phyloP scores from a whole-genome alignment of 2,329 filamentous ascomycete species.

The Beauveria australis region DNA sequence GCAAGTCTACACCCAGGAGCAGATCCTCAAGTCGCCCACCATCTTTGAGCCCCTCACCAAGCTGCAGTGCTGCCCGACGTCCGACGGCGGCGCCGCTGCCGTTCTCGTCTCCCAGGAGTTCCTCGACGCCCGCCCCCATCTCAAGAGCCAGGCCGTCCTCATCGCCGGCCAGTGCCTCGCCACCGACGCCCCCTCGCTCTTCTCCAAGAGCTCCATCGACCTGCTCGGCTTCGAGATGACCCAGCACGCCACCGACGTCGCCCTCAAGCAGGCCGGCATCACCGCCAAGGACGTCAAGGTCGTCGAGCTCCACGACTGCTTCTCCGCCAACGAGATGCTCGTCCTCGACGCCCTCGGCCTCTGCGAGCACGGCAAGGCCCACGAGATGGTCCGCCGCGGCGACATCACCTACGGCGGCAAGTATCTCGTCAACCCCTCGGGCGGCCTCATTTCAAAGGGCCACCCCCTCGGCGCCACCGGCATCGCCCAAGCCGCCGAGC shows the following conservation, averaged over 20 bases:
- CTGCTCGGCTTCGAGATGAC: conserved; percentile 86
- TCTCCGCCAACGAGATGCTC: conserved; percentile 90
- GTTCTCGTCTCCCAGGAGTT: conserved; percentile 85
- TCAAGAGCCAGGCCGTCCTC: conserved; percentile 73
- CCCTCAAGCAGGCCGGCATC: conserved; percentile 66
- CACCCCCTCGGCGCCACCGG: conserved; percentile 91
- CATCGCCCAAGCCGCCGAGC: conserved; percentile 89
- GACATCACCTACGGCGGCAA: conserved; percentile 87
- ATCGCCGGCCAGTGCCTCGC: conserved; percentile 82
- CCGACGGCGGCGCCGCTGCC: conserved; percentile 82
- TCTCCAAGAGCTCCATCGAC: conserved; percentile 74
- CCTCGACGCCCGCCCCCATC: conserved; percentile 74
- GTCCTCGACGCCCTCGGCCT: conserved; percentile 81
- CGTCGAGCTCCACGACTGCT: conserved; percentile 94
- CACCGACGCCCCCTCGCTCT: conserved; percentile 76
- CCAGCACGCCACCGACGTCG: conserved; percentile 57
- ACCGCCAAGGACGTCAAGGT: conserved; percentile 66
- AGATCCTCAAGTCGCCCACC: conserved; percentile 67
- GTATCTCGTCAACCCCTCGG: conserved; percentile 85
- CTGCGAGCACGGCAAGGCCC: conserved; percentile 70
- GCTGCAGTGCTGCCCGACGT: conserved; percentile 97
- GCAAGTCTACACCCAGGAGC: conserved; percentile 79
- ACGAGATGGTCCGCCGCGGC: conserved; percentile 78
- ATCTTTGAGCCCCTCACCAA: conserved; percentile 87
- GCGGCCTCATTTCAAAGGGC: conserved; percentile 91